These are phyloP conservation scores for Claviceps paspali DNA, from an alignment of 2,329 filamentous ascomycete genomes.

Conservation along the genomic window DNA sequence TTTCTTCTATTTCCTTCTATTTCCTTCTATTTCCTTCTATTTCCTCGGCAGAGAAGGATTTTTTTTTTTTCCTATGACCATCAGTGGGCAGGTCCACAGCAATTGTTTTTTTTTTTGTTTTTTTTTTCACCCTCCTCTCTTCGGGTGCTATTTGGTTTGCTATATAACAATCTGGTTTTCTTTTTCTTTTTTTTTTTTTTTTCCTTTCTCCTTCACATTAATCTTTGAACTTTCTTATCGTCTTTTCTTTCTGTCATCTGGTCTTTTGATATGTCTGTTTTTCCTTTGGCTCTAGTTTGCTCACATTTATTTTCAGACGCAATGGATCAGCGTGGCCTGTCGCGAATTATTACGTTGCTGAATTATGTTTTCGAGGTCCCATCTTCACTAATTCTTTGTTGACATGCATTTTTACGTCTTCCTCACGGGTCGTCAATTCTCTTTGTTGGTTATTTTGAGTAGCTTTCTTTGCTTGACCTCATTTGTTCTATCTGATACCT, in stretches of 20 bases:
- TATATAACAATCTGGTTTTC: too few species aligned
- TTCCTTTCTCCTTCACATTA: not conserved
- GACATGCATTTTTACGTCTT: not conserved
- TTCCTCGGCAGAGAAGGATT: too few species aligned
- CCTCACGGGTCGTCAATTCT: slow-evolving; percentile 9
- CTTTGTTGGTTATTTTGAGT: slow-evolving; percentile 12
- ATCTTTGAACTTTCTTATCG: not conserved
- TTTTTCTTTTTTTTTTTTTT: not conserved
- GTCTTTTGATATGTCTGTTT: not conserved
- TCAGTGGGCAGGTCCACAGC: too few species aligned
- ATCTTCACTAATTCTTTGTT: too few species aligned
- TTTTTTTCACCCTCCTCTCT: too few species aligned
- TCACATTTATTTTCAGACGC: not conserved
- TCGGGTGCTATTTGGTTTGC: too few species aligned
- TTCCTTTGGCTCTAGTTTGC: too few species aligned
- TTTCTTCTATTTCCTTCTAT: slow-evolving; percentile 12
- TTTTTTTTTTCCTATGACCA: too few species aligned
- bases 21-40: not conserved
- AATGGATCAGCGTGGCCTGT: not conserved
- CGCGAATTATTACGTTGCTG: too few species aligned
- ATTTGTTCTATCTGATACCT: slow-evolving; percentile 35
- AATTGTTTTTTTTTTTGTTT: too few species aligned
- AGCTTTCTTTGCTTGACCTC: slow-evolving; percentile 10
- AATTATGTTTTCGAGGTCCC: too few species aligned
- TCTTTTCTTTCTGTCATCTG: not conserved